Evolutionary conservation across 2,329 filamentous ascomycete species (phyloP), one percentile per base, ranked within the genome.

Genomic region (Tolypocladium nubicola): DNA sequence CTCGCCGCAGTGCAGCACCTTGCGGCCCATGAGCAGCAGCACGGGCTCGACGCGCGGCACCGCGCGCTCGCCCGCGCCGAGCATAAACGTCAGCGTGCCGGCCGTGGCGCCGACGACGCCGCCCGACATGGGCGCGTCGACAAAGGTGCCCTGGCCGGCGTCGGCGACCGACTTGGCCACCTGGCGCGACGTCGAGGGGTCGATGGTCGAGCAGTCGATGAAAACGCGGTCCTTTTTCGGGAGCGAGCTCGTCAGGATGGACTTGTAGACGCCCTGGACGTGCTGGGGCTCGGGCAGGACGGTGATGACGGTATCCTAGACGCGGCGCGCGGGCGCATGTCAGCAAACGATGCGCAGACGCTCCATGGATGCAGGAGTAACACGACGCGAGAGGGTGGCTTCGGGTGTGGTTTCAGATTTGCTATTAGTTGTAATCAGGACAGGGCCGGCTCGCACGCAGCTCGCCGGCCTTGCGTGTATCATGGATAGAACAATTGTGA

Each of bases 181-280:
- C 62, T 85, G 81, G 43, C 84, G 84, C 1, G 92, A 97, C 2
- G 91, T 90, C 38, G 85, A 84, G 0, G 92, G 91, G 72, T 97
- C 94, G 68, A 99, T 97, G 19, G 94, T 99, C 4, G 93, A 97
- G 72, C 89, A 93, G 72, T 99, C 94, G 68, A 99, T 94, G 71
- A 96, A 97, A 58, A 97, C 75, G 43, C 91, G 86, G 58, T 86
- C 76, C 54, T 79, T 80, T 45, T 76, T 75, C 1, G 78, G 70
- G 0, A 79, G 70, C 2, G 76, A 63, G 2, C 79, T 75, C 52
- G 82, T 78, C 50, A 96, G 77, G 68, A 97, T 91, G 56, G 86
- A 80, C 52, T 83, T 76, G 71, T 91, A 97, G 43, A 96, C 90
- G 55, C 82, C 81, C 68, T 88, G 87, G 58, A 97, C 93, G 68